Percentiles rank a stretch among this genome's conserved stretches.
Conservation (phyloP, 2,329 filamentous ascomycete species). For the Xylariales sp. region DNA sequence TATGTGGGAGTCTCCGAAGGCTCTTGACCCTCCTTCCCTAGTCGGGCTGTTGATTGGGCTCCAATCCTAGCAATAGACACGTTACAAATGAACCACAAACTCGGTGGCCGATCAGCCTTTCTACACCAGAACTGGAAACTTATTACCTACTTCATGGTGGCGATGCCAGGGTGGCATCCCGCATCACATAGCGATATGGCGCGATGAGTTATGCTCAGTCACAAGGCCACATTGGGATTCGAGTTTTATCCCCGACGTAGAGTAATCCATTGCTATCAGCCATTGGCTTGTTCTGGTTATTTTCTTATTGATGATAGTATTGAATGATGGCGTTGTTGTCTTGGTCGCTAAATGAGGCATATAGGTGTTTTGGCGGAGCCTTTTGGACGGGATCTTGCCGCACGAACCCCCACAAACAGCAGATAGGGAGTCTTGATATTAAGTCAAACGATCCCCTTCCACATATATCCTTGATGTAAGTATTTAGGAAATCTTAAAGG, state of each 20-base stretch:
- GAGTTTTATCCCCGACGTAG: background rate
- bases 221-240: background rate
- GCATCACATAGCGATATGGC: background rate
- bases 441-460: too few relatives aligned
- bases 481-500: too few relatives aligned
- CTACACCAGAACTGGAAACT: background rate
- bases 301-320: background rate
- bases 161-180: background rate
- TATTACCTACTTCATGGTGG: background rate
- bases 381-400: background rate
- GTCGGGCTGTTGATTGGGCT: background rate
- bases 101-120: background rate
- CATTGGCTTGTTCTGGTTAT: background rate
- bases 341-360: too few relatives aligned
- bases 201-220: background rate
- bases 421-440: background rate
- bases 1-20: too few relatives aligned
- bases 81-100: background rate
- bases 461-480: too few relatives aligned
- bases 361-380: background rate
- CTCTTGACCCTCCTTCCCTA: background rate
- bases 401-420: too few relatives aligned
- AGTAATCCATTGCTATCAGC: background rate
- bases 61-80: background rate
- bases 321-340: background rate